Conservation (phyloP, 306 rosid genomes). For the Quercus engelmannii region DNA sequence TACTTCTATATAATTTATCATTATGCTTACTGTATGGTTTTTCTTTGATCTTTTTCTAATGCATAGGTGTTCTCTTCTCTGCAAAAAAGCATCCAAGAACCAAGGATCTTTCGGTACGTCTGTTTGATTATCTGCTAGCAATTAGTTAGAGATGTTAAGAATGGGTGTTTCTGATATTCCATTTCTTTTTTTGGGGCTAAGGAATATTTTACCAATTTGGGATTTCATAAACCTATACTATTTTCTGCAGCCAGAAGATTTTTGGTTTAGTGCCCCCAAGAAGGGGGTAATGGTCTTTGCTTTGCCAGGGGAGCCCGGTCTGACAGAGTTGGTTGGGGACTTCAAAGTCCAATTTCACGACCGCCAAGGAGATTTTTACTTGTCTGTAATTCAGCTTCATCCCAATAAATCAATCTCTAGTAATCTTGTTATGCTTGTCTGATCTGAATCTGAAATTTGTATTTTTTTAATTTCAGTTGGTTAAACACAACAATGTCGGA, state of each 20-base stretch:
- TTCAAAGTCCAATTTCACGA: constrained; percentile 93
- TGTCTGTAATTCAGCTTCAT: constrained; percentile 42
- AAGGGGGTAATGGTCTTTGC: constrained; percentile 98
- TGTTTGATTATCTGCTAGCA: constrained; percentile 21
- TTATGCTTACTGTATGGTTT: constrained; percentile 3
- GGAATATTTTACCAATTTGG: constrained; percentile 12
- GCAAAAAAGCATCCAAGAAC: constrained; percentile 88
- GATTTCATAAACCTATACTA: constrained; percentile 3
- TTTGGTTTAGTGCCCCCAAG: constrained; percentile 96
- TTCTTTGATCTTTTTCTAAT: constrained; percentile 23
- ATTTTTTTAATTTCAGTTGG: constrained; percentile 59
- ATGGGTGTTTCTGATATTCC: constrained; percentile 13
- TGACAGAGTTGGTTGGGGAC: constrained; percentile 86
- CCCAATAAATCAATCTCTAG: constrained; percentile 1
- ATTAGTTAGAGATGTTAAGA: constrained; percentile 12
- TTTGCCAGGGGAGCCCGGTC: constrained; percentile 96
- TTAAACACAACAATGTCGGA: constrained; percentile 91
- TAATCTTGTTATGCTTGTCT: constrained; percentile 1
- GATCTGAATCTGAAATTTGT: constrained; percentile 19
- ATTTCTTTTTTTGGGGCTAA: background rate
- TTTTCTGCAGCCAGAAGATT: constrained; percentile 77
- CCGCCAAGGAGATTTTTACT: constrained; percentile 97
- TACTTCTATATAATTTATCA: background rate
- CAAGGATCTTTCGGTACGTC: constrained; percentile 84
- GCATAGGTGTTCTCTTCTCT: constrained; percentile 86